phyloP scores from a whole-genome alignment of 768 basidiomycete genomes.

The Dictyophora rubrovolvata region DNA sequence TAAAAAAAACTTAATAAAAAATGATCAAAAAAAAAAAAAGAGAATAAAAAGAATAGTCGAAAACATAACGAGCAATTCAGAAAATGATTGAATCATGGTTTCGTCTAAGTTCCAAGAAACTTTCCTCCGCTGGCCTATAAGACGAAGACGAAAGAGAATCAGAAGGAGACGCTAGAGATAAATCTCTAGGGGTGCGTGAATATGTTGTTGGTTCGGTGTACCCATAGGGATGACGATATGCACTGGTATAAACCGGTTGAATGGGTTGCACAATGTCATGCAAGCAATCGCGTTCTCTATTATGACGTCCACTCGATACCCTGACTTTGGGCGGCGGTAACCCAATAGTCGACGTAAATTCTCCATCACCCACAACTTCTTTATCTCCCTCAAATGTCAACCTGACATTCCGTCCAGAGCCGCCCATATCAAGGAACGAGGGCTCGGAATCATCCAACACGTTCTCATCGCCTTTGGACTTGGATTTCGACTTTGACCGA shows the following conservation, averaged over 20 bases:
- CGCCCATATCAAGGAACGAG: background rate
- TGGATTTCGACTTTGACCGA: background rate
- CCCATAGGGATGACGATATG: background rate
- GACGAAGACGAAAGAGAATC: background rate
- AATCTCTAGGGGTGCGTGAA: background rate
- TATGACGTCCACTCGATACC: background rate
- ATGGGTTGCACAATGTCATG: background rate
- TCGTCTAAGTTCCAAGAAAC: background rate
- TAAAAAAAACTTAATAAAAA: background rate
- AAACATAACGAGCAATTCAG: background rate
- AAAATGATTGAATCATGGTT: background rate
- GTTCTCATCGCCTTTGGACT: background rate
- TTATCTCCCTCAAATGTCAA: background rate
- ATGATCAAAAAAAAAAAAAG: too few species aligned
- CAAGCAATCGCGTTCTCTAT: background rate
- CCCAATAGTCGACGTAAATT: background rate
- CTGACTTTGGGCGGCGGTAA: background rate
- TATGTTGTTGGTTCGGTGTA: background rate
- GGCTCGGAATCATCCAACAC: background rate
- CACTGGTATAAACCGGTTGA: background rate
- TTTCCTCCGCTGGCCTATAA: background rate
- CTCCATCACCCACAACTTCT: background rate
- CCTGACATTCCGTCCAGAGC: background rate
- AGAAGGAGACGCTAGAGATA: background rate
- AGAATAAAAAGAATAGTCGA: background rate